Evolutionary conservation across 2,329 filamentous ascomycete species (phyloP), one percentile per base, ranked within the genome.

Genomic region (Fusarium hostae): DNA sequence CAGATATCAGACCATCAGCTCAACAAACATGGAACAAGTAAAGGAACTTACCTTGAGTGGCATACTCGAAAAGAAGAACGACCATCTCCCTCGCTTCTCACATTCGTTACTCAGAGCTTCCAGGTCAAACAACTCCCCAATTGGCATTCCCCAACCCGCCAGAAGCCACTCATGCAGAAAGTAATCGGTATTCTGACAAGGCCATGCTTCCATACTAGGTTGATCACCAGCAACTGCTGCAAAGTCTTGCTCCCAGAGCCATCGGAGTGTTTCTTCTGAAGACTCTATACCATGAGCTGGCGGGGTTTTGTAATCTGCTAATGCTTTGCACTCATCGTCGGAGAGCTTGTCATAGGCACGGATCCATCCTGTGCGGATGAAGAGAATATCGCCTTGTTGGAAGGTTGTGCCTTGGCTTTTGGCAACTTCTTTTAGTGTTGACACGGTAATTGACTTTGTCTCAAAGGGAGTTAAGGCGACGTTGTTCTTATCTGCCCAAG

Each of bases 221-320:
- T 84, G 83, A 63, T 91, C 88, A 5, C 87, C 86, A 0, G 84
- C 88, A 0, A 89, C 84, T 3, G 88, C 88, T 0, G 87, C 80
- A 70, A 90, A 89, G 18, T 54, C 63, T 9, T 85, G 82, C 59
- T 89, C 84, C 87, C 88, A 90, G 22, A 90, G 79, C 88, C 88
- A 90, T 40, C 83, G 81, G 18, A 88, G 80, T 10, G 84, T 84
- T 9, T 81, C 82, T 20, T 84, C 80, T 5, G 82, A 84, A 1
- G 84, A 84, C 54, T 87, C 82, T 4, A 88, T 80, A 2, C 87
- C 87, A 59, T 79, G 75, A 10, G 75, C 66, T 3, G 81, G 77
- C 1, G 80, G 79, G 0, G 76, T 63, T 1, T 72, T 68, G 9
- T 76, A 75, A 10, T 78, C 75, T 6, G 79, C 78, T 3, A 84